These are phyloP conservation scores for Diaporthe ampelina DNA, from an alignment of 2,329 filamentous ascomycete genomes.

Conservation along the genomic window DNA sequence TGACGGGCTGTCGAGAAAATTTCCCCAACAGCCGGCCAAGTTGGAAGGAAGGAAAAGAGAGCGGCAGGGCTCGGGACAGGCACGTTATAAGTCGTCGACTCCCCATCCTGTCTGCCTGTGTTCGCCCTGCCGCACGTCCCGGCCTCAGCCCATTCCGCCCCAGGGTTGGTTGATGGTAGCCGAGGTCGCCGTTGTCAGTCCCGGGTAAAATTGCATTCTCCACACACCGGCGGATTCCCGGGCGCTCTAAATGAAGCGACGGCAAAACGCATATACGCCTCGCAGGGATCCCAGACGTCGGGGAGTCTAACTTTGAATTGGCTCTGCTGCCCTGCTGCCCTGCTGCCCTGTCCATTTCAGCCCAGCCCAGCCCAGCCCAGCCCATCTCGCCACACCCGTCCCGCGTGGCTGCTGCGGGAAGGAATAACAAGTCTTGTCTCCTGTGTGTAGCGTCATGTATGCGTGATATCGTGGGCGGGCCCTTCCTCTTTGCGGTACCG, in stretches of 20 bases:
- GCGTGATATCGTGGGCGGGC: no score
- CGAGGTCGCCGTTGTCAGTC: slow-evolving; percentile 2
- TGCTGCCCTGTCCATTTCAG: neutral
- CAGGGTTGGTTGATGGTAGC: neutral
- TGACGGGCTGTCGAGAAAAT: neutral
- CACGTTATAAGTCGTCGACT: neutral
- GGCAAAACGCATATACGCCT: slow-evolving; percentile 17
- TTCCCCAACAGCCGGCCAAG: neutral
- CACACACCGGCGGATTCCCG: slow-evolving; percentile 14
- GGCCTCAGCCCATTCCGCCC: neutral
- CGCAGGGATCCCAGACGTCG: slow-evolving; percentile 28
- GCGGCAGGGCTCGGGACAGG: no score
- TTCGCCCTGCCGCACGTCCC: neutral
- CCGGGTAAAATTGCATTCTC: slow-evolving; percentile 21
- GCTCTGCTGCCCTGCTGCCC: no score
- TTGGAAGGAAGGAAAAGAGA: no score
- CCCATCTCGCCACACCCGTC: neutral
- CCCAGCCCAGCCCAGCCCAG: neutral
- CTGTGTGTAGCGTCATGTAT: neutral
- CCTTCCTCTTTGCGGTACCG: neutral
- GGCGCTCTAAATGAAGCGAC: slow-evolving; percentile 20
- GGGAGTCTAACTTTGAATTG: neutral
- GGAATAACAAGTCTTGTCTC: neutral
- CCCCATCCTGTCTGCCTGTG: neutral
- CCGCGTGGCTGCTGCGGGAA: neutral